Evolutionary conservation across 176 grass and related monocot genomes (phyloP).

Genomic region (Guadua angustifolia): DNA sequence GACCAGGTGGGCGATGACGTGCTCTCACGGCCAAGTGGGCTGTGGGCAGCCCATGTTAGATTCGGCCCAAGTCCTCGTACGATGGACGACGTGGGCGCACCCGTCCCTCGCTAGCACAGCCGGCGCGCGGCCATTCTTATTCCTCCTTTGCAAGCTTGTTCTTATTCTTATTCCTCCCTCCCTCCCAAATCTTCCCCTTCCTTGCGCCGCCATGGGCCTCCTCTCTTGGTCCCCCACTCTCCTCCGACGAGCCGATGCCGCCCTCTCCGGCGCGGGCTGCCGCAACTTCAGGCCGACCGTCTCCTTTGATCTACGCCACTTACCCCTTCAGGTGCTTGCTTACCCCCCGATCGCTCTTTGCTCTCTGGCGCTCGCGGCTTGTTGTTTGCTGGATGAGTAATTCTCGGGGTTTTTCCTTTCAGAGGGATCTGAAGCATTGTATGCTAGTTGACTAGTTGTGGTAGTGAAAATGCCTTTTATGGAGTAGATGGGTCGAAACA

Average conservation of each 20-base stretch:
- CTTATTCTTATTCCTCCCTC: too few relatives aligned
- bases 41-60: too few relatives aligned
- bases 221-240: conserved; percentile 44
- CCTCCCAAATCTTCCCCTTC: background rate
- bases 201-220: conserved; percentile 46
- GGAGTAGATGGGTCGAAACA: background rate
- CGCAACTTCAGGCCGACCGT: background rate
- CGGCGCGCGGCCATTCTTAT: too few relatives aligned
- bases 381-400: background rate
- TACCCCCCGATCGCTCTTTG: background rate
- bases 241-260: conserved; percentile 42
- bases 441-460: background rate
- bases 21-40: too few relatives aligned
- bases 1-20: too few relatives aligned
- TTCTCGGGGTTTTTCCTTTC: background rate
- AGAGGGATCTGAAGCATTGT: background rate
- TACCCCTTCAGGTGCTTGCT: conserved; percentile 20
- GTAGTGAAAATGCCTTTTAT: background rate
- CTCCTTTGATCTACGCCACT: background rate
- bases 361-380: background rate
- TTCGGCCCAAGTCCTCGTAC: too few relatives aligned
- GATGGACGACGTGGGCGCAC: too few relatives aligned
- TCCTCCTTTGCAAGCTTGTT: too few relatives aligned
- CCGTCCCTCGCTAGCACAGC: too few relatives aligned
- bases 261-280: background rate